phyloP scores from a whole-genome alignment of 1,284 basidiomycete species.

The Apiotrichum mycotoxinovorans region DNA sequence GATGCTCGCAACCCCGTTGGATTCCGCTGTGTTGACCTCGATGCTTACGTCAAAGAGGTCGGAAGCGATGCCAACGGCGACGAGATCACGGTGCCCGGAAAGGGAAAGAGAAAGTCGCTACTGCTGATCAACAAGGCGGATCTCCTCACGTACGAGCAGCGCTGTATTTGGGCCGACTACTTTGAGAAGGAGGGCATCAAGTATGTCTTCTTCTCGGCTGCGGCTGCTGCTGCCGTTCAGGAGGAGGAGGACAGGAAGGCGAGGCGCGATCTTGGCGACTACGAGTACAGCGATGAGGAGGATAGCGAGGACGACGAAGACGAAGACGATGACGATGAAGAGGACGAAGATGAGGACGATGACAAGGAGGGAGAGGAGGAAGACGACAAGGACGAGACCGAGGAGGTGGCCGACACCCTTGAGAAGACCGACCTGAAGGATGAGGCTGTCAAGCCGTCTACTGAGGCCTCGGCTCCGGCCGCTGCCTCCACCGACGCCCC shows the following conservation, averaged over 20 bases:
- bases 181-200: slow-evolving; percentile 76
- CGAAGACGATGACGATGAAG: slow-evolving; percentile 26
- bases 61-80: slow-evolving; percentile 64
- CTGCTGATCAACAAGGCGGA: slow-evolving; percentile 97
- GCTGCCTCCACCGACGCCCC: not conserved
- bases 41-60: slow-evolving; percentile 77
- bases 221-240: slow-evolving; percentile 80
- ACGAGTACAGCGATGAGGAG: slow-evolving; percentile 27
- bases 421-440: slow-evolving; percentile 23
- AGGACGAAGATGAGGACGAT: slow-evolving; percentile 36
- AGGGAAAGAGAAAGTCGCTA: slow-evolving; percentile 67
- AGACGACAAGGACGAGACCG: slow-evolving; percentile 19
- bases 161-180: slow-evolving; percentile 89
- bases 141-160: slow-evolving; percentile 79
- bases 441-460: not conserved
- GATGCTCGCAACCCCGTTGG: slow-evolving; percentile 88
- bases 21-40: slow-evolving; percentile 89
- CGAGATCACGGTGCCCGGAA: slow-evolving; percentile 62
- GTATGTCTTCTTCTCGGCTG: slow-evolving; percentile 96
- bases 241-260: slow-evolving; percentile 58
- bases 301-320: slow-evolving; percentile 24
- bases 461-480: not conserved
- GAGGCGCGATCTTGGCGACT: slow-evolving; percentile 39
- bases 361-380: slow-evolving; percentile 20
- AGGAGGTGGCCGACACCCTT: slow-evolving; percentile 27